phyloP scores from a whole-genome alignment of 2,329 filamentous ascomycete genomes.

The Trichoderma sp. region DNA sequence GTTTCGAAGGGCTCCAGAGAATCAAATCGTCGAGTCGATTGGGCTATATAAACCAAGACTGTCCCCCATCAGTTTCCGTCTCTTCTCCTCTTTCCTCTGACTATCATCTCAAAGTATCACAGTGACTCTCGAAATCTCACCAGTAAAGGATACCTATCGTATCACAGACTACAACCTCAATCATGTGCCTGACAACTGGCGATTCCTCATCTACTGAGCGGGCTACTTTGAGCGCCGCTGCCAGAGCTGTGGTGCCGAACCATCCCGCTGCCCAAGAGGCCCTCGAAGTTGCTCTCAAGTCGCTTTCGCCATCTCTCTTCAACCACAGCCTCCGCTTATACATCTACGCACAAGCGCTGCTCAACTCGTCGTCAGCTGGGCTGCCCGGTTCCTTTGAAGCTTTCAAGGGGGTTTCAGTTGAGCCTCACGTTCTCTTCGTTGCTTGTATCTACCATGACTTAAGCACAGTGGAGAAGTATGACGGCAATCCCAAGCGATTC shows the following conservation, averaged over 20 bases:
- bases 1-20: neutral
- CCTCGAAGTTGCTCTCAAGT: constrained; percentile 7
- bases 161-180: neutral
- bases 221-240: neutral
- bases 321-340: constrained; percentile 15
- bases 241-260: constrained; percentile 3
- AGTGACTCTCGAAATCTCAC: neutral
- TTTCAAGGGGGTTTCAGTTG: neutral
- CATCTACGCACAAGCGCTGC: constrained; percentile 13
- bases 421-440: constrained; percentile 17
- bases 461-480: constrained; percentile 6
- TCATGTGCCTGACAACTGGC: neutral
- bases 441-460: constrained; percentile 17
- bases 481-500: constrained; percentile 8
- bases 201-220: neutral
- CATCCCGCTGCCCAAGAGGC: constrained; percentile 14
- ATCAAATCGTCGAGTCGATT: neutral
- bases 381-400: neutral
- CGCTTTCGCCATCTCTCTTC: constrained; percentile 5
- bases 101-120: neutral
- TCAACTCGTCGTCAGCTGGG: neutral
- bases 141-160: neutral
- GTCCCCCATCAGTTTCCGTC: neutral
- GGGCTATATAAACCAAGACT: neutral
- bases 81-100: neutral